Base-by-base conservation (phyloP, 768 basidiomycete species). In the Piloderma croceum region DNA sequence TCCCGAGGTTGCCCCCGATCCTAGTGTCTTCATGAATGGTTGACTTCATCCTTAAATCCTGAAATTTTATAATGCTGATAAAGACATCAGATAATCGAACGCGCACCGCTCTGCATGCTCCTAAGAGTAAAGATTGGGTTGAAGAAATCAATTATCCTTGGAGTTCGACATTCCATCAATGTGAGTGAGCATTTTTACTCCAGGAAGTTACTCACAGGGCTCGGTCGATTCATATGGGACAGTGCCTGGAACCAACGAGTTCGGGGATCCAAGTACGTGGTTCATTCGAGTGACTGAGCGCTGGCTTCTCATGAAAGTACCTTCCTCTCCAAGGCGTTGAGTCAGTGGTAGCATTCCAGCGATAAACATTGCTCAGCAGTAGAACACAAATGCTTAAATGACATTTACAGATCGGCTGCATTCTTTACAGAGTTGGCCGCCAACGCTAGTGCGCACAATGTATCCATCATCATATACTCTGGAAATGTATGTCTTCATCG, bases 11-110 rank as follows among this genome's bases (percentile, higher is more conserved):
- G 62, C 69, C 7, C 53, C 62, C 39, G 75, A 83, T 48, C 73
- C 69, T 3, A 66, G 61, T 27, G 57, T 74, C 31, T 87, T 84
- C 58, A 60, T 83, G 42, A 85, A 85, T 44, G 69, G 83, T 82
- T 41, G 17, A 68, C 49, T 19, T n/a, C n/a, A n/a, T n/a, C n/a
- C n/a, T n/a, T 82, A 42, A 18, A 68, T 49, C 18, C 20, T 9
- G 27, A 29, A 29, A 29, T 29, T 15, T 29, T 9, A n/a, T n/a
- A n/a, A n/a, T n/a, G n/a, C n/a, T n/a, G 9, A 29, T n/a, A n/a
- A 29, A 9, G 27, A 9, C 10, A 9, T 29, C 48, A 51, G 42
- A 51, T 46, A 31, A 46, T 43, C 23, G 49, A 41, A 6, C 48
- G 41, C 32, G 47, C 6, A 40, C 38, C 27, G 73, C 71, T 3